Evolutionary conservation across 1,139 yeast genomes (phyloP), one percentile per base, ranked within the genome.

Genomic region (Suhomyces panamericanus): DNA sequence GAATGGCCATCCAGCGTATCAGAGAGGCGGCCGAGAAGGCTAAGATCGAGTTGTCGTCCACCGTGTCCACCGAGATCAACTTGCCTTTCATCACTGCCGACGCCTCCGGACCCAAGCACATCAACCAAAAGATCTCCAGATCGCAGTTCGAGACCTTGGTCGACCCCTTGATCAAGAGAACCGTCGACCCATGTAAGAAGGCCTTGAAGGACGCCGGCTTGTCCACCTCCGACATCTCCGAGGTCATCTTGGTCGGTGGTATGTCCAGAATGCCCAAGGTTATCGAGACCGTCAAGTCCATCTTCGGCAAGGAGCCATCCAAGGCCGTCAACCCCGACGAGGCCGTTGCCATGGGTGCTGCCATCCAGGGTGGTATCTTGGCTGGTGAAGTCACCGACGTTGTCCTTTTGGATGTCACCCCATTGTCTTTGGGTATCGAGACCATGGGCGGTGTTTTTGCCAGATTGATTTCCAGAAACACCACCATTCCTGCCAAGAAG

Each of bases 231-330:
- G 95, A 87, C 62, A 78, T 93, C 62, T 85, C 95, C 60, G 99
- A 93, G 75, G 98, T 93, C 60, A 86, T 93, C 66, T 81, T 93
- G 58, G 99, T 93, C 59, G 99, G 99, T 82, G 99, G 99, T 85
- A 93, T 91, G 99, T 87, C 98, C 53, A 89, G 99, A 81, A 93
- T 93, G 99, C 99, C 99, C 75, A 95, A 93, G 85, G 98, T 93
- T 67, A 79, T 89, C 55, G 97, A 90, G 69, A 91, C 98, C 62
- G 99, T 93, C 69, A 91, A 90, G 78, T 71, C 80, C 55, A 78
- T 93, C 62, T 93, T 93, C 73, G 95, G 95, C 69, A 88, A 83
- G 73, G 96, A 93, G 66, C 97, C 99, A 65, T 88, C 96, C 57
- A 95, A 93, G 83, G 91, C 96, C 58, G 98, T 93, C 67, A 95